These are phyloP conservation scores for Metschnikowia peoriensis DNA, from an alignment of 805 yeast genomes.

Conservation along the genomic window DNA sequence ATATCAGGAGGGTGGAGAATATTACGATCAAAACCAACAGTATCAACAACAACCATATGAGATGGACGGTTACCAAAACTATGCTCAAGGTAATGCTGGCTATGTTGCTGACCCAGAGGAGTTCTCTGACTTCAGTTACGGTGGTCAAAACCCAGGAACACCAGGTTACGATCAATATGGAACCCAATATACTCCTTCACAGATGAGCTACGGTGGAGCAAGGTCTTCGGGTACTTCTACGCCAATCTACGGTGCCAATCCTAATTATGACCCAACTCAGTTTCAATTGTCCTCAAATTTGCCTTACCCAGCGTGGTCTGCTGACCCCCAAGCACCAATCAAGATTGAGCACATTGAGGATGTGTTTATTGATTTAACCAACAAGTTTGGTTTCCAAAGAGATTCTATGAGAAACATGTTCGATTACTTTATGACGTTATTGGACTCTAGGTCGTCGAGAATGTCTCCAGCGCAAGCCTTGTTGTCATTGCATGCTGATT, in stretches of 20 bases:
- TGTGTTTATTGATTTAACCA: slow-evolving; percentile 76
- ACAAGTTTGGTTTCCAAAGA: slow-evolving; percentile 87
- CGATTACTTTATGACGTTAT: slow-evolving; percentile 80
- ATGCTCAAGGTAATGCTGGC: slow-evolving; percentile 23
- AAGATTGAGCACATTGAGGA: slow-evolving; percentile 82
- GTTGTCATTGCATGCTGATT: slow-evolving; percentile 79
- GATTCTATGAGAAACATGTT: slow-evolving; percentile 91
- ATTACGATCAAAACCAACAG: slow-evolving; percentile 48
- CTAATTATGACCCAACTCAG: slow-evolving; percentile 58
- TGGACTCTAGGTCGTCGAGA: slow-evolving; percentile 82
- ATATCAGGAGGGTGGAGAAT: slow-evolving; percentile 40
- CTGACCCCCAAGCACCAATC: slow-evolving; percentile 87
- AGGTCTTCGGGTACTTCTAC: slow-evolving; percentile 93
- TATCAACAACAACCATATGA: slow-evolving; percentile 52
- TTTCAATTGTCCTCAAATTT: slow-evolving; percentile 74
- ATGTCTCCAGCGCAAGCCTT: slow-evolving; percentile 89
- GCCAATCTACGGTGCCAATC: slow-evolving; percentile 73
- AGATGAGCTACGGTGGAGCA: slow-evolving; percentile 77
- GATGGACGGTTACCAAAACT: slow-evolving; percentile 47
- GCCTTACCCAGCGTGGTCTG: slow-evolving; percentile 99
- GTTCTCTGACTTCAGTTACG: slow-evolving; percentile 65
- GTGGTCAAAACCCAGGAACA: slow-evolving; percentile 52
- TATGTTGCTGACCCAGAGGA: slow-evolving; percentile 56
- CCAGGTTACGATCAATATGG: slow-evolving; percentile 68
- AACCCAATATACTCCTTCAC: slow-evolving; percentile 79